These are phyloP conservation scores for Talaromyces proteolyticus DNA, from an alignment of 495 filamentous ascomycete genomes.

Conservation along the genomic window DNA sequence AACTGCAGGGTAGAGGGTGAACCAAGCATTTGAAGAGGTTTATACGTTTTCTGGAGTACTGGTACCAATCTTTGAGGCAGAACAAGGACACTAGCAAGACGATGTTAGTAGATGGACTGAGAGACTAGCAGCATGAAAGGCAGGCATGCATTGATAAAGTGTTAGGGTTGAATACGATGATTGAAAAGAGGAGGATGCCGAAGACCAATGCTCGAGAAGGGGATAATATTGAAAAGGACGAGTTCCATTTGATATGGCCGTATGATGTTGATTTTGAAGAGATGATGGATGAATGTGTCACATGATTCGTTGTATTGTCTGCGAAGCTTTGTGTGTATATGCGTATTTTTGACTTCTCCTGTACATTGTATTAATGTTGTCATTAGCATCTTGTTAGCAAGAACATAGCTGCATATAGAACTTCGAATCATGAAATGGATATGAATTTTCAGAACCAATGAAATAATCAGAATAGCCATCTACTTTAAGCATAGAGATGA, in stretches of 20 bases:
- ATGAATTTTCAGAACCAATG: not conserved
- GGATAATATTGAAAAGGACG: constrained; percentile 20
- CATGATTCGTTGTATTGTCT: too few relatives aligned
- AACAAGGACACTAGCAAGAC: not conserved
- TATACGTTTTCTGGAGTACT: constrained; percentile 11
- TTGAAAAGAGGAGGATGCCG: constrained; percentile 28
- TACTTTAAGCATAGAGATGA: not conserved
- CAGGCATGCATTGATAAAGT: constrained; percentile 25
- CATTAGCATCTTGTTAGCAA: not conserved
- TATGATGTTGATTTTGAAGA: constrained; percentile 21
- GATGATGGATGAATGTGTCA: constrained; percentile 19
- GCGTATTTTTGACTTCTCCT: too few relatives aligned
- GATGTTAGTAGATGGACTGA: constrained; percentile 6
- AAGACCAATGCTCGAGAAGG: constrained; percentile 2
- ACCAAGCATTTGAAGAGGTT: constrained; percentile 36
- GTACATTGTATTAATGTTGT: too few relatives aligned
- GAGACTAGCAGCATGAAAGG: constrained; percentile 23
- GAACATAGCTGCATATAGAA: not conserved
- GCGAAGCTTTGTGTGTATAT: too few relatives aligned
- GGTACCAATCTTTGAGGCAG: not conserved
- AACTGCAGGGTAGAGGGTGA: constrained; percentile 33
- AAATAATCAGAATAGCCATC: not conserved
- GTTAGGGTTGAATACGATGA: constrained; percentile 20
- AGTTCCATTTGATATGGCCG: constrained; percentile 29
- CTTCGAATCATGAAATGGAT: not conserved